phyloP scores from a whole-genome alignment of 1,284 basidiomycete species.

The Trichosporon ovoides region DNA sequence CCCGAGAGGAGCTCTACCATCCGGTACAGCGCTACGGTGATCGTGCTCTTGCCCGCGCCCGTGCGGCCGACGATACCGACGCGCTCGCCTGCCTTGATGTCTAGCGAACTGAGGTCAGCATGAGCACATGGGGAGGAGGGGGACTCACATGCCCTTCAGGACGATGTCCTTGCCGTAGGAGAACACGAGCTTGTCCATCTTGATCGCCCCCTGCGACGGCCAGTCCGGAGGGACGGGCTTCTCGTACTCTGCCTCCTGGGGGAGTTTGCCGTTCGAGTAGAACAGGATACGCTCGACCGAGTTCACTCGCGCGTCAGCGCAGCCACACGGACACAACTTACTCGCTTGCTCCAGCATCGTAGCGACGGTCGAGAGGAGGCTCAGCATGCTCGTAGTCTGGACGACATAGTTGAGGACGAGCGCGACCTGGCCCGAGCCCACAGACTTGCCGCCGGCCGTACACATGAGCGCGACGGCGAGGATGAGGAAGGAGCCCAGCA shows the following conservation, averaged over 20 bases:
- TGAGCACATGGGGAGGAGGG: not conserved
- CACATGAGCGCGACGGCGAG: conserved; percentile 56
- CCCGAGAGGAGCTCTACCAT: conserved; percentile 49
- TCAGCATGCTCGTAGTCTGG: conserved; percentile 41
- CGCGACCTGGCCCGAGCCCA: conserved; percentile 63
- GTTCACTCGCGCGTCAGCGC: conserved; percentile 52
- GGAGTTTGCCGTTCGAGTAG: conserved; percentile 54
- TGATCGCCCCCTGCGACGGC: conserved; percentile 36
- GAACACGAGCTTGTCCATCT: conserved; percentile 41
- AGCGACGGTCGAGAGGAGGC: conserved; percentile 59
- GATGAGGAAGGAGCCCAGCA: conserved; percentile 61
- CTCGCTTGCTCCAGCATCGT: conserved; percentile 30
- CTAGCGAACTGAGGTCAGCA: conserved; percentile 25
- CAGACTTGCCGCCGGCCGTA: conserved; percentile 52
- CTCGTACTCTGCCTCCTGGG: conserved; percentile 61
- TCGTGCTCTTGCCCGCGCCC: conserved; percentile 56
- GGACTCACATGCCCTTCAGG: conserved; percentile 47
- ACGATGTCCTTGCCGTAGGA: conserved; percentile 51
- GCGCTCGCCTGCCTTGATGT: not conserved
- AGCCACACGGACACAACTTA: not conserved
- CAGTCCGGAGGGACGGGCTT: conserved; percentile 54
- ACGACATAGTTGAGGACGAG: conserved; percentile 60
- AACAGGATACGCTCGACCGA: conserved; percentile 64
- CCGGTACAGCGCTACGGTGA: conserved; percentile 54
- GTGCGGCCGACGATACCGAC: conserved; percentile 48